Base-by-base conservation (phyloP, 306 rosid genomes). In the Arachis stenosperma region DNA sequence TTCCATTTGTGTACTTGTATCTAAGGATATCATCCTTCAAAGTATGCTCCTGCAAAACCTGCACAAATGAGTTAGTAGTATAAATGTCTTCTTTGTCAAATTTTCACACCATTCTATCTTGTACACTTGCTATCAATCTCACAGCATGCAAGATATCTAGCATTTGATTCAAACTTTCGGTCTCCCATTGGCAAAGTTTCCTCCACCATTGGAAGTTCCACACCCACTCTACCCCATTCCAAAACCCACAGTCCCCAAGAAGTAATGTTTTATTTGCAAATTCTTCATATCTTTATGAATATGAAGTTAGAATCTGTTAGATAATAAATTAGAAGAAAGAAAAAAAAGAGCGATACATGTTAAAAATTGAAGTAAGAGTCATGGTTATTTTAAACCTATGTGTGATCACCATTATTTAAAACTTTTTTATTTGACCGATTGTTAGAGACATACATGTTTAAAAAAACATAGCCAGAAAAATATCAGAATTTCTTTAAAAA, bases 371-470 rank as follows among this genome's bases (percentile, higher is more conserved):
- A 1, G 75, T 48, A 70, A 13, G 13, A 61, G 81, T 44, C 73
- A 75, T 42, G 39, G 63, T 67, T 17, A 17, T 17, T 17, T 17
- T 17, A 17, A 17, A 17, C 17, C 17, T 17, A 17, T 17, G 17
- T 17, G 91, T 85, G 66, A 94, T 90, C 22, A 94, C 90, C 46
- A 87, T 76, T 96, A 91, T 91, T 75, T 94, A 97, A 81, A 91
- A 94, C 92, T 94, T 94, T 88, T 94, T 97, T 97, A 94, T 94
- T 87, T 94, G 98, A 81, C 98, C 98, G 74, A 94, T 91, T 67
- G 97, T 94, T 27, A 90, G 95, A 81, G 96, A 56, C 81, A 97
- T 94, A 88, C 17, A 17, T 17, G 17, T 17, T 75, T 54, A 75
- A 56, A 77, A 77, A 67, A 62, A 74, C 64, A 82, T 48, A 39